phyloP scores from a whole-genome alignment of 2,329 filamentous ascomycete species.

The Epichloe aotearoae region DNA sequence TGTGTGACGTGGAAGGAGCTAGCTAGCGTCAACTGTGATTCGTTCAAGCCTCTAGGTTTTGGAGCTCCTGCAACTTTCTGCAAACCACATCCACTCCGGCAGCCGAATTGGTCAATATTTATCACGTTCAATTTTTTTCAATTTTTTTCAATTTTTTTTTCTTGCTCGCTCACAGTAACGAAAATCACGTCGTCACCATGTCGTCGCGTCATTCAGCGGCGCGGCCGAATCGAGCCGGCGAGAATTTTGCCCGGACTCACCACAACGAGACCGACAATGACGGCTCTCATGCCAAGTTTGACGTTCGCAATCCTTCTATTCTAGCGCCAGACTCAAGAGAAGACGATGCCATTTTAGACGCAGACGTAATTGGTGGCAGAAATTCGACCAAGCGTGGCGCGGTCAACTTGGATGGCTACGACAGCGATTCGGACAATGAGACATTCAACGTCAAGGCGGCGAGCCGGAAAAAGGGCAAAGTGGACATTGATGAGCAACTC shows the following conservation, averaged over 20 bases:
- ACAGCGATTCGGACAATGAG: conserved; percentile 86
- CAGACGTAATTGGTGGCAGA: conserved; percentile 79
- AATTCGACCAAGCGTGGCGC: conserved; percentile 78
- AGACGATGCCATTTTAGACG: conserved; percentile 62
- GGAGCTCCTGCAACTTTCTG: background rate
- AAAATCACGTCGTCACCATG: conserved; percentile 5
- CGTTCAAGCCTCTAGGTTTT: background rate
- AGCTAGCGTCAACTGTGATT: background rate
- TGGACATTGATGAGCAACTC: conserved; percentile 37
- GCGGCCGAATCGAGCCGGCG: conserved; percentile 70
- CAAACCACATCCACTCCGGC: background rate
- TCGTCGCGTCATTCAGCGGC: conserved; percentile 26
- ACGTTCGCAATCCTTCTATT: conserved; percentile 85
- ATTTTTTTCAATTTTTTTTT: too few species aligned
- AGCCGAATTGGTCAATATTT: background rate
- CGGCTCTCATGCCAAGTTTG: conserved; percentile 77
- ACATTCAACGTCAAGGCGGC: conserved; percentile 68
- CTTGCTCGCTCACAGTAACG: background rate
- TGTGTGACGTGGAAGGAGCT: background rate
- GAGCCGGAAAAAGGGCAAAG: conserved; percentile 37
- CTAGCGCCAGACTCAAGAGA: conserved; percentile 71
- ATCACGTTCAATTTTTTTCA: too few species aligned
- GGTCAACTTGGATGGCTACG: conserved; percentile 93
- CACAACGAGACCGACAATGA: conserved; percentile 41
- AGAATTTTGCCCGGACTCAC: conserved; percentile 66